These are phyloP conservation scores for Pseudogymnoascus verrucosus DNA, from an alignment of 2,329 filamentous ascomycete species.

Conservation along the genomic window DNA sequence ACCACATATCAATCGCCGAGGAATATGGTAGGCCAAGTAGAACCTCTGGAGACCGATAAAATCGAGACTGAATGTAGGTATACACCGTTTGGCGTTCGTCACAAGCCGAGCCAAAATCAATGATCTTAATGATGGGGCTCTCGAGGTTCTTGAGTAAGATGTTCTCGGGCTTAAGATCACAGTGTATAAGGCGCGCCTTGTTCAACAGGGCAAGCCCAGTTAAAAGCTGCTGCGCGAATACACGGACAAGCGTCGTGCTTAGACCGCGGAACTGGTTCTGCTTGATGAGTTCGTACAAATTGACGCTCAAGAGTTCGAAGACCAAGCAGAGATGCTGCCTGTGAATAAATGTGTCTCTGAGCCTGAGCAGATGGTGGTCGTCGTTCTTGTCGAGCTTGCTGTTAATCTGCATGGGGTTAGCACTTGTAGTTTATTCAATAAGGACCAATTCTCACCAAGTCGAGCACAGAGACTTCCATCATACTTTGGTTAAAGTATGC, in stretches of 20 bases:
- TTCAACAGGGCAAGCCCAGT: conserved; percentile 88
- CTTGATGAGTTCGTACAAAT: conserved; percentile 97
- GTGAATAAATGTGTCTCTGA: conserved; percentile 98
- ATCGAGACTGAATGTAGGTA: conserved; percentile 96
- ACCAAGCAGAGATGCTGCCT: conserved; percentile 93
- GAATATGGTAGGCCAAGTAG: conserved; percentile 93
- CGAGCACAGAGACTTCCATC: conserved; percentile 99
- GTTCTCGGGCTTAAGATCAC: conserved; percentile 96
- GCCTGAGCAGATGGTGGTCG: conserved; percentile 85
- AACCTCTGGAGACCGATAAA: conserved; percentile 95
- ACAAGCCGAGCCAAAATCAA: conserved; percentile 97
- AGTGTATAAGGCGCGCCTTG: conserved; percentile 95
- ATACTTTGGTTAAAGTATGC: conserved; percentile 99
- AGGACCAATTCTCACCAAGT: conserved; percentile 57
- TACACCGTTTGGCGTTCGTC: conserved; percentile 98
- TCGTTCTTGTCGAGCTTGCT: conserved; percentile 99
- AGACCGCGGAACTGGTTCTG: conserved; percentile 97
- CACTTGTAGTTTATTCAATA: background rate
- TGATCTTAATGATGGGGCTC: conserved; percentile 99
- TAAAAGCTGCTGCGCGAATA: conserved; percentile 93
- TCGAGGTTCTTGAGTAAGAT: conserved; percentile 96
- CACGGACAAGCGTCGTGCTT: conserved; percentile 91
- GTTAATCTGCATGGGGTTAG: conserved; percentile 60
- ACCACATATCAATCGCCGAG: conserved; percentile 99
- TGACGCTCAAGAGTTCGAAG: conserved; percentile 93